Base-by-base conservation (phyloP, 2,329 filamentous ascomycete genomes). In the Colletotrichum sublineola region DNA sequence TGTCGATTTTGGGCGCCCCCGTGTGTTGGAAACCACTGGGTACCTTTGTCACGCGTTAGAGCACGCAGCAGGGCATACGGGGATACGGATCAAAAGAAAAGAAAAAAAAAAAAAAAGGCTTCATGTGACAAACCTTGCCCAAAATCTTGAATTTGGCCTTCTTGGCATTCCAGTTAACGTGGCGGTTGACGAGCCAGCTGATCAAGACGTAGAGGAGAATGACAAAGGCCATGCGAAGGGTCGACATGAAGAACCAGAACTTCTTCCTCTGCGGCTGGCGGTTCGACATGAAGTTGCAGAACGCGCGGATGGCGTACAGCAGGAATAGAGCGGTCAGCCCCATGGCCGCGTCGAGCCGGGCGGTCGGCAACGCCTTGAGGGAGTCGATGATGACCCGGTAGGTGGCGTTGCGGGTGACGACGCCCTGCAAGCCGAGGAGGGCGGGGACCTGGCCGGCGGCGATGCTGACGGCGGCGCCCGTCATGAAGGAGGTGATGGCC, bases 151-250 rank as follows among this genome's bases (percentile, higher is more conserved):
- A 91, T 42, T 83, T 83, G 4, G 90, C 88, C 12, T 91, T 77
- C n/a, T 81, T 77, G 31, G 77, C 78, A 56, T 86, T 79, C 69
- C 69, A 72, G 67, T 80, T 85, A 75, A 86, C 86, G 74, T 91
- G 81, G 42, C 92, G 82, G 79, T 94, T 94, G 75, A 89, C 88
- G 11, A 93, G 87, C 74, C 89, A 94, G 81, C 92, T 93, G 79
- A 96, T 92, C 76, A 93, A 84, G 9, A 93, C 94, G 82, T 95
- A 96, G 2, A 96, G 86, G 56, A 96, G 82, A 73, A 96, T 94
- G 75, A 95, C 91, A 78, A 96, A 95, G 1, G 90, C 92, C 5
- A 93, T 94, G 48, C 94, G 90, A 50, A 96, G 86, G 0, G 94
- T 96, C 24, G 90, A 92, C 63, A 91, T 81, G 84, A 96, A 95